Conservation (phyloP, 148 eudicot species). For the Dysphania ambrosioides region DNA sequence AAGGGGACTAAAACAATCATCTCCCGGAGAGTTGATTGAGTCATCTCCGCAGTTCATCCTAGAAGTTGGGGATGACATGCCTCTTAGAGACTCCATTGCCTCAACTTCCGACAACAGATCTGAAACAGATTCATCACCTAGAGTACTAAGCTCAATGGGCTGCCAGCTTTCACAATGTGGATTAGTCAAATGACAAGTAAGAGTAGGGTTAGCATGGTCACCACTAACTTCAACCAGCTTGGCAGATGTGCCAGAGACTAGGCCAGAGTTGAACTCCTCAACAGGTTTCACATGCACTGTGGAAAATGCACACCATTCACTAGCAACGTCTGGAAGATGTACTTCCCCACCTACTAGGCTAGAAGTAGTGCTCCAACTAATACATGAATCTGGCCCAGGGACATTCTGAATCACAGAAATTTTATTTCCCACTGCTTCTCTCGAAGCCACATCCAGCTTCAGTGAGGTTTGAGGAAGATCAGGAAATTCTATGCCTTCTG, state of each 20-base stretch:
- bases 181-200: conserved; percentile 40
- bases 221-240: conserved; percentile 28
- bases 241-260: conserved; percentile 40
- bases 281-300: conserved; percentile 39
- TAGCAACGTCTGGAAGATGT: conserved; percentile 39
- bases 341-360: conserved; percentile 42
- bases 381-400: conserved; percentile 44
- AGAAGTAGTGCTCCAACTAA: conserved; percentile 65
- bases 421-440: conserved; percentile 32
- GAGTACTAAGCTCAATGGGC: conserved; percentile 71
- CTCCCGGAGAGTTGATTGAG: conserved; percentile 49
- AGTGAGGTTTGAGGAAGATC: conserved; percentile 40
- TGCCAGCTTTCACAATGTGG: conserved; percentile 54
- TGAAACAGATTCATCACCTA: conserved; percentile 92
- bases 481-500: conserved; percentile 26
- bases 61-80: conserved; percentile 59
- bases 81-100: conserved; percentile 84
- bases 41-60: conserved; percentile 63
- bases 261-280: conserved; percentile 42
- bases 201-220: conserved; percentile 32
- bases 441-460: conserved; percentile 32
- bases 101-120: conserved; percentile 93
- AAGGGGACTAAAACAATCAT: conserved; percentile 64
- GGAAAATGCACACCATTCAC: conserved; percentile 62
- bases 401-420: conserved; percentile 27